Conservation (phyloP, 1,139 yeast genomes). For the Pichia sp. region DNA sequence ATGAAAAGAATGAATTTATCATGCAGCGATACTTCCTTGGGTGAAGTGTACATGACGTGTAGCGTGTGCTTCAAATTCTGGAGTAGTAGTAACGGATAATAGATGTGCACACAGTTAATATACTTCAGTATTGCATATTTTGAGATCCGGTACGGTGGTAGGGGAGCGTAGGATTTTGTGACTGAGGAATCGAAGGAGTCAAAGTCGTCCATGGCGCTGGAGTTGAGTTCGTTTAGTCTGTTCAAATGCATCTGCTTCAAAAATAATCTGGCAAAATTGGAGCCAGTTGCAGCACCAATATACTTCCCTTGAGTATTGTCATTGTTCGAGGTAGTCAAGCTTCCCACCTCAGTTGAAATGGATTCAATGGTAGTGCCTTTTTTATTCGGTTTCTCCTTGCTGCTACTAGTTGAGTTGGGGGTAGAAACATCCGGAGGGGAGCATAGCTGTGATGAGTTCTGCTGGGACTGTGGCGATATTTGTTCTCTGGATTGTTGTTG, state of each 20-base stretch:
- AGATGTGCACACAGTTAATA: constrained; percentile 21
- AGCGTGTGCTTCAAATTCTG: constrained; percentile 14
- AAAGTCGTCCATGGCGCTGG: constrained; percentile 9
- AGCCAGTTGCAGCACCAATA: constrained; percentile 23
- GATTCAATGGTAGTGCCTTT: constrained; percentile 21
- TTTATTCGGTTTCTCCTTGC: background rate
- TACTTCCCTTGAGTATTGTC: constrained; percentile 19
- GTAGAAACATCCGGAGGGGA: background rate
- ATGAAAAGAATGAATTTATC: constrained; percentile 23
- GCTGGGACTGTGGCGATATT: background rate
- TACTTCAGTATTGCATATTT: constrained; percentile 16
- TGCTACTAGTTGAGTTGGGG: background rate
- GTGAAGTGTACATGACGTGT: constrained; percentile 14
- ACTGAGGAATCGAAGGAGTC: constrained; percentile 19
- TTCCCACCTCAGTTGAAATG: constrained; percentile 26
- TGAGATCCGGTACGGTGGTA: constrained; percentile 22
- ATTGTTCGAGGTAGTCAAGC: constrained; percentile 20
- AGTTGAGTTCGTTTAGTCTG: constrained; percentile 12
- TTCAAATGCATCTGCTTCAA: constrained; percentile 21
- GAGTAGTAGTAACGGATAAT: constrained; percentile 20
- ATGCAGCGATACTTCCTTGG: constrained; percentile 19
- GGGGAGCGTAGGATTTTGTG: constrained; percentile 19
- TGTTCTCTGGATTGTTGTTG: background rate
- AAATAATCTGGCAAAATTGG: constrained; percentile 23
- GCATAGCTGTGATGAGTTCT: background rate